A percentile compares a stretch with the other conserved stretches of the same genome.
Evolutionary conservation across 2,329 filamentous ascomycete genomes (phyloP).

Genomic region (Xylaria sp.): DNA sequence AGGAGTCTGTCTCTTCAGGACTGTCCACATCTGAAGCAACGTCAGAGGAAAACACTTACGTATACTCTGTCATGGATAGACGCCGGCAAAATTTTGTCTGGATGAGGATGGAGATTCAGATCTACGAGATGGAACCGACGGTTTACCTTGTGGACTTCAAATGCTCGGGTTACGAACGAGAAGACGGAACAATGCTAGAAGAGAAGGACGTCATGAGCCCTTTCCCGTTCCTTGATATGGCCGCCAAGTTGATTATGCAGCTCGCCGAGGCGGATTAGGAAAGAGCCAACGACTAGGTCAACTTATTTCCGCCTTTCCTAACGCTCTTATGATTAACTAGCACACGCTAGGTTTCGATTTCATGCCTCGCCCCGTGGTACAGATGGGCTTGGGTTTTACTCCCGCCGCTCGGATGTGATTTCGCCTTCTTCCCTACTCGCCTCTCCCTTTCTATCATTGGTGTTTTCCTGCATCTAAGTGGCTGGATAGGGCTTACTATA

Average conservation of each 20-base stretch:
- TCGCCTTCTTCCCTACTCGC: neutral
- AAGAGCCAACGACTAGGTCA: neutral
- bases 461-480: neutral
- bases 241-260: slow-evolving; percentile 90
- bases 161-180: slow-evolving; percentile 91
- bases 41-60: slow-evolving; percentile 49
- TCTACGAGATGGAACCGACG: slow-evolving; percentile 90
- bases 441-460: neutral
- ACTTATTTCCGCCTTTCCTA: neutral
- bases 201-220: slow-evolving; percentile 96
- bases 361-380: too few relatives aligned
- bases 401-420: neutral
- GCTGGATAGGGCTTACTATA: neutral
- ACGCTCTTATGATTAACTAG: neutral
- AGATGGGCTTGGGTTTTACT: neutral
- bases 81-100: slow-evolving; percentile 73
- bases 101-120: slow-evolving; percentile 93
- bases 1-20: slow-evolving; percentile 41
- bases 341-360: too few relatives aligned
- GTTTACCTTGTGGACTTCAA: slow-evolving; percentile 99
- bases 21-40: slow-evolving; percentile 41
- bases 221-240: slow-evolving; percentile 94
- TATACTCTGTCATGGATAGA: slow-evolving; percentile 50
- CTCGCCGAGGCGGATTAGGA: slow-evolving; percentile 76
- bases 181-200: slow-evolving; percentile 74